These are phyloP conservation scores for Backusella westeae DNA, from an alignment of 192 early-diverging fungal genomes.

Conservation along the genomic window DNA sequence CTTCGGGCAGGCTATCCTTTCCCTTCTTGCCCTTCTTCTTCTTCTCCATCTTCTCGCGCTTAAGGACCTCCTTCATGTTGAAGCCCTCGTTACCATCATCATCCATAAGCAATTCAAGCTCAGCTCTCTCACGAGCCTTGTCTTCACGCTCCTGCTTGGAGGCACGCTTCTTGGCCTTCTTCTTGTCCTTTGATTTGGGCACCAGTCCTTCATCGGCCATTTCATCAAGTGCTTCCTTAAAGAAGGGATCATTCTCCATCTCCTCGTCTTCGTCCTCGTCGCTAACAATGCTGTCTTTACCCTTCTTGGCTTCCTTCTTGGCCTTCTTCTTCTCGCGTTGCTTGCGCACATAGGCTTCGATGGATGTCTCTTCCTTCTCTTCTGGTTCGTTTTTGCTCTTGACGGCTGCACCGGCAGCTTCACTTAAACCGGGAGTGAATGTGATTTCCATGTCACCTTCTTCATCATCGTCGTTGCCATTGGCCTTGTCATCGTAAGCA, in stretches of 20 bases:
- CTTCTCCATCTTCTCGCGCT: slow-evolving; percentile 74
- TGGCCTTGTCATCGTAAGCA: slow-evolving; percentile 34
- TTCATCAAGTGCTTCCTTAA: slow-evolving; percentile 45
- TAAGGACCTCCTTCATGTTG: slow-evolving; percentile 83
- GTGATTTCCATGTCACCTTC: slow-evolving; percentile 79
- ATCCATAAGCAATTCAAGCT: slow-evolving; percentile 85
- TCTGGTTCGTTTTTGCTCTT: slow-evolving; percentile 27
- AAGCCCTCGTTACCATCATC: slow-evolving; percentile 76
- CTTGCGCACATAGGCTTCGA: slow-evolving; percentile 80
- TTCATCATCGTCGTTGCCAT: slow-evolving; percentile 6
- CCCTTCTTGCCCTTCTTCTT: slow-evolving; percentile 51
- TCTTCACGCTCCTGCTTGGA: slow-evolving; percentile 54
- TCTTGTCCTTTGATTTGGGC: slow-evolving; percentile 24
- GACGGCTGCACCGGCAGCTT: slow-evolving; percentile 56
- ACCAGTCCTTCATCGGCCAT: slow-evolving; percentile 29
- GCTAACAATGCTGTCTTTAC: slow-evolving; percentile 19
- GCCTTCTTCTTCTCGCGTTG: slow-evolving; percentile 76
- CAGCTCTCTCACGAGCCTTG: slow-evolving; percentile 62
- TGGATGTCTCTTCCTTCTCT: slow-evolving; percentile 75
- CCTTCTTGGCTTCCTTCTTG: slow-evolving; percentile 51
- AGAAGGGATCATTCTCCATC: slow-evolving; percentile 46
- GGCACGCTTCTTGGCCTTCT: slow-evolving; percentile 49
- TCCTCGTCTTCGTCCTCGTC: slow-evolving; percentile 24
- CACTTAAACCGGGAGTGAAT: slow-evolving; percentile 89
- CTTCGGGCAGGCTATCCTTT: slow-evolving; percentile 57